Conservation (phyloP, 2,329 filamentous ascomycete genomes). For the Ascochyta lentis region DNA sequence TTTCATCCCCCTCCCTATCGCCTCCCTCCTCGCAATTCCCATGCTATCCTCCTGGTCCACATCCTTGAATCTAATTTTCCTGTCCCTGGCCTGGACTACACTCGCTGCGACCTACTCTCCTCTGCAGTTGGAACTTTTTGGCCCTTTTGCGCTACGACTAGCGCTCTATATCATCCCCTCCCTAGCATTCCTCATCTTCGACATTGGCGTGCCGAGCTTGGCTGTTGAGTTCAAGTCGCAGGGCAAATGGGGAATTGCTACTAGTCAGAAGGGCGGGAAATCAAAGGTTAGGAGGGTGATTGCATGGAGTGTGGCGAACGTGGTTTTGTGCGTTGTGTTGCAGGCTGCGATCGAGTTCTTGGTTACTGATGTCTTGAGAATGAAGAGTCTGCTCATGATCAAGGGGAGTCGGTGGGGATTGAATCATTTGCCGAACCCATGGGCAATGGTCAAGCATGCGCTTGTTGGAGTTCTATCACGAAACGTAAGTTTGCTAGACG, state of each 20-base stretch:
- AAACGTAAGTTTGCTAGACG: conserved; percentile 55
- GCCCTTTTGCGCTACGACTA: conserved; percentile 70
- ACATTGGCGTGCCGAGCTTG: conserved; percentile 72
- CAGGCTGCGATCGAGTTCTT: conserved; percentile 64
- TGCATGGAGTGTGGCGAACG: conserved; percentile 62
- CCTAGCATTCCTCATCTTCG: conserved; percentile 74
- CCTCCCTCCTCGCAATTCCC: conserved; percentile 74
- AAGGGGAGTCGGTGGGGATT: conserved; percentile 65
- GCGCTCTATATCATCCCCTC: conserved; percentile 78
- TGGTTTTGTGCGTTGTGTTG: conserved; percentile 59
- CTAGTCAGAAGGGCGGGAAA: conserved; percentile 46
- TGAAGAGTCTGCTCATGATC: conserved; percentile 65
- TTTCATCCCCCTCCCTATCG: conserved; percentile 49
- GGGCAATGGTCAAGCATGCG: conserved; percentile 64
- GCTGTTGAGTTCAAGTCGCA: conserved; percentile 73
- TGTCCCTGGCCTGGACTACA: conserved; percentile 89
- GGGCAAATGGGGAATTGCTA: conserved; percentile 60
- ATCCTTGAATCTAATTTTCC: conserved; percentile 84
- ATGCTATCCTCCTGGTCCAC: conserved; percentile 78
- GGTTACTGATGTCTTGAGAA: conserved; percentile 59
- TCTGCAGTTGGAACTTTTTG: conserved; percentile 76
- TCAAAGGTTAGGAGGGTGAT: conserved; percentile 58
- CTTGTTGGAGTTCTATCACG: conserved; percentile 61
- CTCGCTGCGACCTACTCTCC: conserved; percentile 79
- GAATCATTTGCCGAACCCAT: conserved; percentile 69